Evolutionary conservation across 1,139 yeast species (phyloP), one percentile per base, ranked within the genome.

Genomic region (Zygosaccharomyces sapae): DNA sequence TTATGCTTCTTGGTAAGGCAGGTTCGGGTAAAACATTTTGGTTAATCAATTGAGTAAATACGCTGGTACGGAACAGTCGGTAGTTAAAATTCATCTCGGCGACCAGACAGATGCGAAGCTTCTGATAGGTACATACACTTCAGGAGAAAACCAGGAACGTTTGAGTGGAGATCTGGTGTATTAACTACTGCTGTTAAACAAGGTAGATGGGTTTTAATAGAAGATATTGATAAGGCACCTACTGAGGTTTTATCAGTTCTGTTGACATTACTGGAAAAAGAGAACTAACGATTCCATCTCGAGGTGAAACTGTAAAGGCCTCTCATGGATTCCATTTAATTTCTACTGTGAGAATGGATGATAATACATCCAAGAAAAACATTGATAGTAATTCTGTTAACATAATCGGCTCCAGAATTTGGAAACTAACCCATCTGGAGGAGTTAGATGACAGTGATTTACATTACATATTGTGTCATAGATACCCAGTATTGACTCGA

Each of bases 91-190:
- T 48, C 98, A 94, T 68, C 75, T 94, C 49, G 97, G 97, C 46
- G 97, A 90, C 62, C 98, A 94, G 67, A 92, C 98, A 0, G 99
- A 94, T 64, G 92, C 96, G 3, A 94, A 94, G 62, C 70, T 90
- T 45, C 73, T 94, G 40, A 72, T 94, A 38, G 99, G 99, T 44
- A 88, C 97, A 0, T 94, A 92, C 61, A 80, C 96, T 0, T 86
- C 97, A 0, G 97, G 97, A 27, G 81, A 84, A 46, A 79, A 52
- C 97, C 98, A 1, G 98, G 98, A 5, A 84, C 96, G 5, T 94
- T 94, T 66, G 89, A 86, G 61, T 94, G 98, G 98, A 81, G 90
- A 62, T 78, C 90, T 12, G 99, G 99, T 66, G 92, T 92, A 13
- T 74, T 94, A 50, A 86, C 98, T 0, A 81, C 88, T 0, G 98